Percentiles rank a stretch among this genome's conserved stretches.
These are phyloP conservation scores for Geranium rotundifolium DNA, from an alignment of 345 rosid genomes.

Conservation along the genomic window DNA sequence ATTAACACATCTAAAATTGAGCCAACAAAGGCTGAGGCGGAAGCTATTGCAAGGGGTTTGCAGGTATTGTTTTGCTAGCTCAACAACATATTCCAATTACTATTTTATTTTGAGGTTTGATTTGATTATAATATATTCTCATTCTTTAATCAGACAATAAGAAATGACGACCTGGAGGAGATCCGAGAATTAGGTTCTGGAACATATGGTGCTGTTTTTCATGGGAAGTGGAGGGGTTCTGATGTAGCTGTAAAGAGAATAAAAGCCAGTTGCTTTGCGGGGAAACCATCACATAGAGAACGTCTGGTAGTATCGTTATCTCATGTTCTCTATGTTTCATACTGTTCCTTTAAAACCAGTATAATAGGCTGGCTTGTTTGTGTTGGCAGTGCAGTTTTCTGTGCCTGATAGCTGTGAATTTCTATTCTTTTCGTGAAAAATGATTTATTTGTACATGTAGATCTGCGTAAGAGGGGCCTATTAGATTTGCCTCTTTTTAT, in stretches of 20 bases:
- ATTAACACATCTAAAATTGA: constrained; percentile 55
- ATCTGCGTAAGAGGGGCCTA: not conserved
- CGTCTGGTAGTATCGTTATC: constrained; percentile 17
- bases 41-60: constrained; percentile 81
- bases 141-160: constrained; percentile 55
- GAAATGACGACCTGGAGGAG: constrained; percentile 90
- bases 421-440: not conserved
- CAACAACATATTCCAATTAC: not conserved
- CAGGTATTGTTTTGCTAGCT: constrained; percentile 40
- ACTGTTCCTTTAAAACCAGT: not conserved
- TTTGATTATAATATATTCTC: constrained; percentile 10
- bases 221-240: constrained; percentile 99
- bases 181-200: constrained; percentile 86
- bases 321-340: not conserved
- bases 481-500: not conserved
- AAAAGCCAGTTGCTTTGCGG: constrained; percentile 99
- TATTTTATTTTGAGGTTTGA: not conserved
- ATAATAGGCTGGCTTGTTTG: too few relatives aligned
- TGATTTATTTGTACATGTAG: not conserved
- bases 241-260: constrained; percentile 97
- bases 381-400: not conserved
- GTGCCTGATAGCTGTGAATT: not conserved
- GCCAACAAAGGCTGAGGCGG: constrained; percentile 90
- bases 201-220: constrained; percentile 93
- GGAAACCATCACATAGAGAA: constrained; percentile 93